These are phyloP conservation scores for Glebionis coronaria DNA, from an alignment of 129 eudicot species.

Conservation along the genomic window DNA sequence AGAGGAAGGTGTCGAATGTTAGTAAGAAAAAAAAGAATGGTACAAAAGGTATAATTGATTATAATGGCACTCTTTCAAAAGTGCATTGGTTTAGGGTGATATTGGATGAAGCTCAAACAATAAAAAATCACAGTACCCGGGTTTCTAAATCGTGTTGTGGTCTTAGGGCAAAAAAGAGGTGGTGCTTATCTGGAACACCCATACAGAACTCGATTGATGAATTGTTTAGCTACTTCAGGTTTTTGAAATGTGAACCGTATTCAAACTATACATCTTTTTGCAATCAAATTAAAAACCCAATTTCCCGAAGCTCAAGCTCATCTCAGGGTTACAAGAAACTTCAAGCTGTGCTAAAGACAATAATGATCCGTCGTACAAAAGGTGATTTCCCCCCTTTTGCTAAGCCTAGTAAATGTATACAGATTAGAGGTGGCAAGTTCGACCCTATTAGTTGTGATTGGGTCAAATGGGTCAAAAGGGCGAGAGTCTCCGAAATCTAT, in stretches of 20 bases:
- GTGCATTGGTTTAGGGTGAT: slow-evolving; percentile 86
- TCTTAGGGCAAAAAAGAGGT: slow-evolving; percentile 80
- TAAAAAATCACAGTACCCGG: slow-evolving; percentile 82
- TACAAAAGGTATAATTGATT: slow-evolving; percentile 54
- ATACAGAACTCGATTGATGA: slow-evolving; percentile 94
- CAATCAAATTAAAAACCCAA: slow-evolving; percentile 56
- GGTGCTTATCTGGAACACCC: slow-evolving; percentile 99
- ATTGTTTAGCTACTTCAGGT: slow-evolving; percentile 85
- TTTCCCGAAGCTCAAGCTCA: slow-evolving; percentile 53
- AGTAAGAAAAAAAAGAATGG: slow-evolving; percentile 66
- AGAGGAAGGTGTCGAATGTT: slow-evolving; percentile 25
- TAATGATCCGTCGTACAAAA: slow-evolving; percentile 98
- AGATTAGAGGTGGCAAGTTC: too few relatives aligned
- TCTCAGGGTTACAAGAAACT: slow-evolving; percentile 73
- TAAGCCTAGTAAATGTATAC: too few relatives aligned
- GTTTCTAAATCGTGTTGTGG: slow-evolving; percentile 93
- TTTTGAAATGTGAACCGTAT: slow-evolving; percentile 74
- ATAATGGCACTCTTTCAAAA: slow-evolving; percentile 74
- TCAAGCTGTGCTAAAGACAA: slow-evolving; percentile 66
- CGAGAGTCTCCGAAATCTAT: too few relatives aligned
- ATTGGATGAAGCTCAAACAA: slow-evolving; percentile 95
- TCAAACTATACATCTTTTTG: slow-evolving; percentile 55
- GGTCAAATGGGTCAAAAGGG: too few relatives aligned
- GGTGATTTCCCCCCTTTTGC: slow-evolving; percentile 31
- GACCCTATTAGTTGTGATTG: too few relatives aligned